Conservation (phyloP, 768 basidiomycete species). For the Suillus luteus region DNA sequence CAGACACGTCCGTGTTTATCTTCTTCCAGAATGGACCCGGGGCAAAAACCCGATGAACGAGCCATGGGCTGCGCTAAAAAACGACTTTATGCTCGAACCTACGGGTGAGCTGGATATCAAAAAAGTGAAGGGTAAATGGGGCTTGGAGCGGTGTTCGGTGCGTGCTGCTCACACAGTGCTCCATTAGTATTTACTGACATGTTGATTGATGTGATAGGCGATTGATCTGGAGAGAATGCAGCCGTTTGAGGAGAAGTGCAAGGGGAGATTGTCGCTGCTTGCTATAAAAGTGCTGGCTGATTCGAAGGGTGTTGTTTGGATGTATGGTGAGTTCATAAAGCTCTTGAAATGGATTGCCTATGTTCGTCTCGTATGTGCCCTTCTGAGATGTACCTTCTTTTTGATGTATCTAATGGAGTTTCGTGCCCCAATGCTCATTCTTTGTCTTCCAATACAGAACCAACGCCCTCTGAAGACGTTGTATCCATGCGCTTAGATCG, state of each 20-base stretch:
- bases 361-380: neutral
- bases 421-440: neutral
- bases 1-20: slow-evolving; percentile 35
- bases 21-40: slow-evolving; percentile 31
- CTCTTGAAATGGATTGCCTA: neutral
- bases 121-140: slow-evolving; percentile 25
- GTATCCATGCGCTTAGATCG: slow-evolving; percentile 26
- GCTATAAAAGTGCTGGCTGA: neutral
- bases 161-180: neutral
- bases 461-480: slow-evolving; percentile 27
- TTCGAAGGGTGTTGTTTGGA: slow-evolving; percentile 7
- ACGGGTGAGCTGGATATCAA: slow-evolving; percentile 22
- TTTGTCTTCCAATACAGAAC: slow-evolving; percentile 21
- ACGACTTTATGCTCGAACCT: slow-evolving; percentile 29
- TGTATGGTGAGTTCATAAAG: slow-evolving; percentile 23
- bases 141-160: slow-evolving; percentile 14
- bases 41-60: slow-evolving; percentile 33
- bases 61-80: slow-evolving; percentile 28
- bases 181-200: neutral
- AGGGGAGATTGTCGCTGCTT: neutral
- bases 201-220: neutral
- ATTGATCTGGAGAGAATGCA: slow-evolving; percentile 4
- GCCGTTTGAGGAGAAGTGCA: neutral
- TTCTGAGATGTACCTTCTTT: slow-evolving; percentile 27
- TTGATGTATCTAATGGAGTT: slow-evolving; percentile 22